Percentiles rank a stretch among this genome's conserved stretches.
Evolutionary conservation across 306 rosid genomes (phyloP).

Genomic region (Fragaria vesca): DNA sequence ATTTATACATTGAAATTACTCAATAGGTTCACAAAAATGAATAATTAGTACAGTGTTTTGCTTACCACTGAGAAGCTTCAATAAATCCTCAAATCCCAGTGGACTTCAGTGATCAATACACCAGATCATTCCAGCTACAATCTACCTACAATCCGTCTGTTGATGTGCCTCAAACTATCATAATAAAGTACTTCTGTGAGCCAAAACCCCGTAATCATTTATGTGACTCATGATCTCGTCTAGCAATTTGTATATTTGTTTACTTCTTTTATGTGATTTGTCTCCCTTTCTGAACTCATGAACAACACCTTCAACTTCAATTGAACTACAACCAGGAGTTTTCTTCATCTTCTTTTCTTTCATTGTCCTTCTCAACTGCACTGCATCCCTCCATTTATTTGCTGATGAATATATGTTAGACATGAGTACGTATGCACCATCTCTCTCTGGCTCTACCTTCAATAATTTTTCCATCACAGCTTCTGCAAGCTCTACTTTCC

Average conservation of each 20-base stretch:
- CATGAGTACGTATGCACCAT: conserved; percentile 41
- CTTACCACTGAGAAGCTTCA: conserved; percentile 9
- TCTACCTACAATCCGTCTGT: neutral
- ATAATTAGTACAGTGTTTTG: neutral
- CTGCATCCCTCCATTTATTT: conserved; percentile 42
- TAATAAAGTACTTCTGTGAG: neutral
- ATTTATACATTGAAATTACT: neutral
- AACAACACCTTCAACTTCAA: conserved; percentile 40
- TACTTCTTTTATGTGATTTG: conserved; percentile 27
- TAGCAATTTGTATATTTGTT: conserved; percentile 25
- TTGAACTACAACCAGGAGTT: conserved; percentile 45
- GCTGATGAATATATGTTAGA: conserved; percentile 42
- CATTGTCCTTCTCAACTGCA: conserved; percentile 44
- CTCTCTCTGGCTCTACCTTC: conserved; percentile 32
- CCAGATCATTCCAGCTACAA: neutral
- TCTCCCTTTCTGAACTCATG: conserved; percentile 43
- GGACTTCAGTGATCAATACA: neutral
- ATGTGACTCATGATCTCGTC: conserved; percentile 27
- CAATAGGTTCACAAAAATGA: neutral
- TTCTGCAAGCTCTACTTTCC: conserved; percentile 35
- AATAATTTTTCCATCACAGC: conserved; percentile 27
- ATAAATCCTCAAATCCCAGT: neutral
- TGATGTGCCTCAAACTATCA: neutral
- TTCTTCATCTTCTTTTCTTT: conserved; percentile 39
- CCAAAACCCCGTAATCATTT: conserved; percentile 16